Base-by-base conservation (phyloP, 2,329 filamentous ascomycete genomes). In the Aureobasidium subglaciale region DNA sequence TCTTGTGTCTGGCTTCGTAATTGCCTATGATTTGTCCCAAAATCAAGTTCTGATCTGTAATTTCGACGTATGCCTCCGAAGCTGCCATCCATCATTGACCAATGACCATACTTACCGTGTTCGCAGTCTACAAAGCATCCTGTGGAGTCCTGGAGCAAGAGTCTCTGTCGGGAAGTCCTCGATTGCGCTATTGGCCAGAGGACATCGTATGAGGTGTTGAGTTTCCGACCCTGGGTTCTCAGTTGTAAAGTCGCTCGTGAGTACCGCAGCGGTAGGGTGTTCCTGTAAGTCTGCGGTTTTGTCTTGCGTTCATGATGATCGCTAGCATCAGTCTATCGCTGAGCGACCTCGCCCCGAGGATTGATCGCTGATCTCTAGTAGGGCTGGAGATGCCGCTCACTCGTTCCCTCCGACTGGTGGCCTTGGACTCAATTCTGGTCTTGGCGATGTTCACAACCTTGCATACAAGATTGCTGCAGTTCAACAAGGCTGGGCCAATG, bases 11-110 rank as follows among this genome's bases (percentile, higher is more conserved):
- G 73, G 73, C 0, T 74, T 75, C 59, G 72, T 75, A 24, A 75
- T 76, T 30, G 71, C 67, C 0, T 75, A 76, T 48, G 69, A 74
- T 46, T 60, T 75, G 1, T 66, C 63, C 0, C 69, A 65, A 0
- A 75, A 74, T 25, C 69, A 74, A 52, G 73, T 75, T 1, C 46
- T 74, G 30, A 75, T 75, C 27, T 71, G 70, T 61, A 75, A 75
- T 43, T 73, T 75, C 52, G 72, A 75, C 58, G 37, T 24, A 40
- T 3, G 18, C 24, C 10, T 8, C 16, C 16, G 29, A 30, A 7
- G 11, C 29, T 30, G 29, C 7, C 6, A 7, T 30, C 7, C 29
- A 30, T 11, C 29, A 7, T 30, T n/a, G n/a, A n/a, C 29, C 11
- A 7, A n/a, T n/a, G n/a, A n/a, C n/a, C n/a, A n/a, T 40, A 13